Evolutionary conservation across 179 eudicot genomes (phyloP), one percentile per base, ranked within the genome.

Genomic region (Beta corolliflora): DNA sequence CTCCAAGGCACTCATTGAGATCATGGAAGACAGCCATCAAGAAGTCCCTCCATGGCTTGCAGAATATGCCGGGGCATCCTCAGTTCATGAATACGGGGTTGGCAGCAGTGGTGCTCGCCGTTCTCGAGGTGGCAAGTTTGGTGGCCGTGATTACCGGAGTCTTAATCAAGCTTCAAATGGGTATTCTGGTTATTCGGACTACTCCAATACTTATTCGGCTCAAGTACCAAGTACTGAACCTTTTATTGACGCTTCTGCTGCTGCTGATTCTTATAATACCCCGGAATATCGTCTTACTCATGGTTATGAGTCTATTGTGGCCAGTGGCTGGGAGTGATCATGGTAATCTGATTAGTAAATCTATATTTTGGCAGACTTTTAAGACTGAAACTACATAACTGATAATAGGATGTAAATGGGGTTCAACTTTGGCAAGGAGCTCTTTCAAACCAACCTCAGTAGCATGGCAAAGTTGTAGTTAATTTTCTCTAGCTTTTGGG

Each of bases 11-110:
- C 90, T 93, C 8, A 84, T 68, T n/a, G 92, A 92, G 76, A 77
- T 91, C 14, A 91, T 93, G 93, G 79, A 77, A 81, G 94, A 93
- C 82, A 86, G 92, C 5, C 87, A 92, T 9, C 97, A 93, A 79
- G 90, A 88, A 46, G 90, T 92, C 41, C 97, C 97, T 1, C 1
- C 83, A 0, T 93, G 94, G 94, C 93, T 93, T 11, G 69, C 70
- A 65, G 85, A 91, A 5, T 91, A 82, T 80, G 91, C 95, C 9
- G 83, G 81, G 77, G 71, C 84, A 31, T 52, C 87, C 25, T 81
- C 87, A 16, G 45, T 81, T 60, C 65, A 65, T 67, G 83, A 81
- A 5, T 66, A 76, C 44, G 79, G 84, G 0, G 72, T 82, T 45
- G 77, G 91, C 59, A 66, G 85, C 21, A 75, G 81, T 41, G 86